phyloP scores from a whole-genome alignment of 129 eudicot species.

The Helianthus tuberosus region DNA sequence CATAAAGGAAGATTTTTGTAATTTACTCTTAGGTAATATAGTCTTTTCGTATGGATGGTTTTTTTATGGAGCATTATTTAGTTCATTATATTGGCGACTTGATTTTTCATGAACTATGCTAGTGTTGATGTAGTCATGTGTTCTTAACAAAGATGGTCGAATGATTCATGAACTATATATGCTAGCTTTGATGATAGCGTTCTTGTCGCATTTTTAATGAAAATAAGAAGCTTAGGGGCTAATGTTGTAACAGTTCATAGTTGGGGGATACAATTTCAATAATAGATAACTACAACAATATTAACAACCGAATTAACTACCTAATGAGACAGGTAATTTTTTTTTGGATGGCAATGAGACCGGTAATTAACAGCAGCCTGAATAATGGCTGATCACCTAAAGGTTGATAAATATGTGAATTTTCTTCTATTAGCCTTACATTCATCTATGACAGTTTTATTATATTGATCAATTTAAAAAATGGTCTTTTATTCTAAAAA shows the following conservation, averaged over 20 bases:
- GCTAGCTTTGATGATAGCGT: background rate
- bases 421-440: background rate
- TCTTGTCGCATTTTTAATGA: background rate
- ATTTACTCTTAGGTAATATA: slow-evolving; percentile 8
- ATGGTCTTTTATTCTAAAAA: no score
- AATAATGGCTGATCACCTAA: background rate
- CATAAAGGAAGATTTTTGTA: no score
- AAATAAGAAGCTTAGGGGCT: background rate
- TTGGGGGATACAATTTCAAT: background rate
- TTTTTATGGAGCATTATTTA: background rate
- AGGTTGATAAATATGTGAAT: background rate
- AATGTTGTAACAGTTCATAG: background rate
- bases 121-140: slow-evolving; percentile 12
- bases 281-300: background rate
- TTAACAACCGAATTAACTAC: background rate
- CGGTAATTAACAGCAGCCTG: background rate
- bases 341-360: no score
- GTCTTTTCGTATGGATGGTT: background rate
- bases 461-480: no score
- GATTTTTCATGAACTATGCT: background rate
- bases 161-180: background rate
- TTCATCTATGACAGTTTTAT: no score
- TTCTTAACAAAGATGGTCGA: slow-evolving; percentile 10
- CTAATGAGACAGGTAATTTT: background rate
- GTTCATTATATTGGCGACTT: background rate